These are phyloP conservation scores for Epichloe sp. DNA, from an alignment of 2,329 filamentous ascomycete species.

Conservation along the genomic window DNA sequence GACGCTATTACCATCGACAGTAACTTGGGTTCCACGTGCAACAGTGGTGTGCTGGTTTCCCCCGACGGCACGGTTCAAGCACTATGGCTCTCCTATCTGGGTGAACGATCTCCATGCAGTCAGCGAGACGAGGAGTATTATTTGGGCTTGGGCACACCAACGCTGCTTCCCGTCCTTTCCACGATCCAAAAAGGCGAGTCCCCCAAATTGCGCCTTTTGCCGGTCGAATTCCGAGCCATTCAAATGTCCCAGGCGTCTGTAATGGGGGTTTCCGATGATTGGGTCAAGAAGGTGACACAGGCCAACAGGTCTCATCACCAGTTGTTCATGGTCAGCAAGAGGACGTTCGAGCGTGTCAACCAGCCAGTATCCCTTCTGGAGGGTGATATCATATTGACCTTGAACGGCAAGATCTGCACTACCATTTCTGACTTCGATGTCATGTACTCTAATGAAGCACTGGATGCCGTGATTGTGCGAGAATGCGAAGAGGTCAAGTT, in stretches of 20 bases:
- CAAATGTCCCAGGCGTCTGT: constrained; percentile 95
- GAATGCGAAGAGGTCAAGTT: constrained; percentile 68
- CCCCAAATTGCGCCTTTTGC: constrained; percentile 72
- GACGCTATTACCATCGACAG: constrained; percentile 97
- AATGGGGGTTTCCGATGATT: constrained; percentile 96
- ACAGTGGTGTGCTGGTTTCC: constrained; percentile 80
- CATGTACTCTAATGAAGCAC: constrained; percentile 79
- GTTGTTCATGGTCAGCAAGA: constrained; percentile 95
- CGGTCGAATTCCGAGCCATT: constrained; percentile 87
- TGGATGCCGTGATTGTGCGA: constrained; percentile 78
- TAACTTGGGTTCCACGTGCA: constrained; percentile 78
- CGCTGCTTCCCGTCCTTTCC: constrained; percentile 74
- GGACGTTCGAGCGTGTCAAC: constrained; percentile 49
- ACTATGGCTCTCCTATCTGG: constrained; percentile 92
- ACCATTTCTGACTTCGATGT: constrained; percentile 85
- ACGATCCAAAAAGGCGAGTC: constrained; percentile 69
- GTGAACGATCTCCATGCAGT: constrained; percentile 65
- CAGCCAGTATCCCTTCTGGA: constrained; percentile 55
- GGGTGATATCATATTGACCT: constrained; percentile 80
- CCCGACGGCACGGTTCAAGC: constrained; percentile 89
- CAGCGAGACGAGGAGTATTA: constrained; percentile 94
- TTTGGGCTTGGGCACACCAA: constrained; percentile 78
- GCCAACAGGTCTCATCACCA: constrained; percentile 90
- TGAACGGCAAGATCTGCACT: constrained; percentile 88
- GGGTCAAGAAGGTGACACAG: constrained; percentile 80